These are phyloP conservation scores for Sergeia podlipaevii DNA, from an alignment of 208 protist species.

Conservation along the genomic window DNA sequence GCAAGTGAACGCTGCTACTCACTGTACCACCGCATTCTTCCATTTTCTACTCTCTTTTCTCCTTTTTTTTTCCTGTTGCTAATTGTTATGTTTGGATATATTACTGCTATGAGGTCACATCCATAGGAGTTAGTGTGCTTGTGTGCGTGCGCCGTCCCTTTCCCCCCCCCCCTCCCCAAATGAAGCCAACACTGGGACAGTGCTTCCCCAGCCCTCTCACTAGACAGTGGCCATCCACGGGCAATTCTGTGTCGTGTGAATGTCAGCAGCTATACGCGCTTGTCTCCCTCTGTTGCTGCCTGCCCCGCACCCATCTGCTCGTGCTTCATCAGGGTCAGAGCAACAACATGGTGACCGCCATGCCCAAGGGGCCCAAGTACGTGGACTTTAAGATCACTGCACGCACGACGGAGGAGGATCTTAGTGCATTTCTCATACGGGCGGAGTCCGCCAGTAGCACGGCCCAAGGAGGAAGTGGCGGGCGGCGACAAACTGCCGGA, in stretches of 20 bases:
- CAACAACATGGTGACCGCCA: conserved; percentile 67
- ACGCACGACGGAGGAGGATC: conserved; percentile 51
- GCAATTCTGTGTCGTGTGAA: conserved; percentile 73
- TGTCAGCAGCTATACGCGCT: conserved; percentile 84
- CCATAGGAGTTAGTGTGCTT: too few species aligned
- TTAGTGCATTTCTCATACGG: conserved; percentile 64
- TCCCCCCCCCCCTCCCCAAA: not conserved
- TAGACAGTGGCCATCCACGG: conserved; percentile 68
- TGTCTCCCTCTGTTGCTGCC: conserved; percentile 79
- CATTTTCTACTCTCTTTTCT: too few species aligned
- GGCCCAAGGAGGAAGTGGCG: conserved; percentile 18
- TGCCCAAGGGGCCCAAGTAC: conserved; percentile 78
- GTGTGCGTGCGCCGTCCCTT: too few species aligned
- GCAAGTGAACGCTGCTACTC: too few species aligned
- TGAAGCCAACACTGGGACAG: conserved; percentile 56
- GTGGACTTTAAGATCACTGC: conserved; percentile 66
- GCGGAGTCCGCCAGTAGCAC: conserved; percentile 22
- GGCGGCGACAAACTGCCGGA: conserved; percentile 2
- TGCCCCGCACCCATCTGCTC: conserved; percentile 73
- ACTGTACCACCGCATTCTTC: too few species aligned
- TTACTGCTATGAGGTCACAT: too few species aligned
- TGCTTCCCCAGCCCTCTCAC: conserved; percentile 84
- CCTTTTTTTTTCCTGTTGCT: too few species aligned
- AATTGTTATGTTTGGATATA: too few species aligned
- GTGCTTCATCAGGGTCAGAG: conserved; percentile 61